phyloP scores from a whole-genome alignment of 257 asterid genomes.

The Nemophila menziesii region DNA sequence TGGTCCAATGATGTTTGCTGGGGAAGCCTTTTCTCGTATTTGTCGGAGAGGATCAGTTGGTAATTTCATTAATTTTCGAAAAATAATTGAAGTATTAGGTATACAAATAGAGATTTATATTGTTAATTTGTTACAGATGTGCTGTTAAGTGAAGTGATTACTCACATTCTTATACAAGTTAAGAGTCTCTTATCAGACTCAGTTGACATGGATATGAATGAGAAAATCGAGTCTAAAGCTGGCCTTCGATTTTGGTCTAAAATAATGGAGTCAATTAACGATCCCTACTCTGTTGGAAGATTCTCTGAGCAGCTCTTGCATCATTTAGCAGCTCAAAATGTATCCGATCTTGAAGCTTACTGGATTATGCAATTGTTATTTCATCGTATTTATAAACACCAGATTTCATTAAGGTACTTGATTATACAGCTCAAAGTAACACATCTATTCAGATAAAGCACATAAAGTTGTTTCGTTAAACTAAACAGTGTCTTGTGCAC shows the following conservation, averaged over 20 bases:
- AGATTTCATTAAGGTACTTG: conserved; percentile 45
- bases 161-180: conserved; percentile 41
- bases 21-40: conserved; percentile 65
- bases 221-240: conserved; percentile 38
- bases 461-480: too few species aligned
- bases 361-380: conserved; percentile 82
- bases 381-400: conserved; percentile 36
- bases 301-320: conserved; percentile 75
- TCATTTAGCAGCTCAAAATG: conserved; percentile 52
- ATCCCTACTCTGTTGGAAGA: conserved; percentile 79
- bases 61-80: conserved; percentile 17
- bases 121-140: conserved; percentile 47
- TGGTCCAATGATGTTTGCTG: conserved; percentile 43
- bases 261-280: conserved; percentile 68
- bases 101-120: conserved; percentile 10
- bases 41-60: conserved; percentile 94
- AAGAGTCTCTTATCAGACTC: conserved; percentile 32
- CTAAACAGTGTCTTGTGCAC: background rate
- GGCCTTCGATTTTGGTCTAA: conserved; percentile 64
- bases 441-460: too few species aligned
- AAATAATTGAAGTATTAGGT: conserved; percentile 8
- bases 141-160: conserved; percentile 55
- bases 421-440: too few species aligned
- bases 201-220: conserved; percentile 22
- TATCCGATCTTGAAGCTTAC: conserved; percentile 61